Base-by-base conservation (phyloP, 2,329 filamentous ascomycete species). In the Thelonectria olida region DNA sequence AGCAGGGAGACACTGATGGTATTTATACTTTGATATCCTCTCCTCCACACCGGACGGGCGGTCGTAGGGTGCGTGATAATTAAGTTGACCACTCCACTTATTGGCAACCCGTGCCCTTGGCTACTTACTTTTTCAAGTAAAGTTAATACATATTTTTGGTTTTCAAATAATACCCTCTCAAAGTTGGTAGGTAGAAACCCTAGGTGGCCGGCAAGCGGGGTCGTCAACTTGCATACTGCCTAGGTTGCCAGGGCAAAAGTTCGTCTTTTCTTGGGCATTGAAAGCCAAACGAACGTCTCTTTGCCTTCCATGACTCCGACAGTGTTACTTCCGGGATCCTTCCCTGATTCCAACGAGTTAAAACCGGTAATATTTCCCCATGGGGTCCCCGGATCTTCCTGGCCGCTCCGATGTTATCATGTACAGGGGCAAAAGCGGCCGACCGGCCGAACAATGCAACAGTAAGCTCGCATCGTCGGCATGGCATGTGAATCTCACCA, bases 401-500 rank as follows among this genome's bases (percentile, higher is more conserved):
- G 34, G 19, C 17, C 42, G 56, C 42, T 41, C 42, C 20, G 23
- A 41, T 42, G 27, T 5, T 23, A 51, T 42, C n/a, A n/a, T n/a
- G n/a, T n/a, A n/a, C 34, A 38, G 47, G 38, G 17, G 42, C 50
- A 54, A 60, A 54, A 53, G 31, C 50, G 47, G 62, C 38, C 56
- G 58, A 58, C 28, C 28, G 44, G 51, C 65, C 64, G 65, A 65
- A 61, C 58, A 51, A 63, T 63, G 34, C 27, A 34, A 61, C 58
- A 34, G 22, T 45, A 17, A 6, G 23, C 20, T n/a, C 4, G 17
- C 48, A 38, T 51, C 7, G 1, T 19, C 23, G 20, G 12, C 20
- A 17, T 54, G 9, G 36, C 65, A 67, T 60, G 65, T 67, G 65
- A 67, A 67, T 15, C 22, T 23, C 5, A 7, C 25, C 3, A 23